These are phyloP conservation scores for Fusarium kyushuense DNA, from an alignment of 2,329 filamentous ascomycete species.

Conservation along the genomic window DNA sequence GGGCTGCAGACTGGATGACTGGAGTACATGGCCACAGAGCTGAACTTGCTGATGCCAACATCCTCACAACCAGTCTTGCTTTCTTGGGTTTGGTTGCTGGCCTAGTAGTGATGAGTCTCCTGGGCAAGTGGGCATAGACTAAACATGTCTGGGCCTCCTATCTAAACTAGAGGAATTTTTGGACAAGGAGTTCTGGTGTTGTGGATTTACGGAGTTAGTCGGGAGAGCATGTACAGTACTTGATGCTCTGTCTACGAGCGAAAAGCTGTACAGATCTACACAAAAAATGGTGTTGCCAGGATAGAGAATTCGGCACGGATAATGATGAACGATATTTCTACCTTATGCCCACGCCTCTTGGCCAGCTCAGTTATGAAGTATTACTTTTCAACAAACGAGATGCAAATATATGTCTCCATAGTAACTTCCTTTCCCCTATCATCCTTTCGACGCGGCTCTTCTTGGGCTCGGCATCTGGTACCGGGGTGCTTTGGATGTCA, in stretches of 20 bases:
- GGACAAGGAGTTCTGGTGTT: constrained; percentile 22
- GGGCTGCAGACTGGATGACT: constrained; percentile 78
- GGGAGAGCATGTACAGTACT: constrained; percentile 9
- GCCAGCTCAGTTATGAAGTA: background rate
- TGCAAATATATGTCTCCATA: background rate
- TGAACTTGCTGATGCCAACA: constrained; percentile 66
- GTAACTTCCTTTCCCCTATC: background rate
- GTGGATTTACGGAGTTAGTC: constrained; percentile 29
- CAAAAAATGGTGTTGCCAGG: constrained; percentile 16
- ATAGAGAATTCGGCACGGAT: constrained; percentile 14
- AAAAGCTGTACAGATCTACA: constrained; percentile 11
- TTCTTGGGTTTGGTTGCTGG: constrained; percentile 69
- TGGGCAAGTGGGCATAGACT: constrained; percentile 80
- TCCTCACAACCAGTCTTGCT: constrained; percentile 62
- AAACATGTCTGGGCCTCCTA: background rate
- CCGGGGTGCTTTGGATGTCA: constrained; percentile 25
- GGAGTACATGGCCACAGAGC: constrained; percentile 55
- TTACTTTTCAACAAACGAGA: background rate
- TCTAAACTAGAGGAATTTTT: background rate
- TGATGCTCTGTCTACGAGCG: constrained; percentile 7
- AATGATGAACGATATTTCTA: constrained; percentile 10
- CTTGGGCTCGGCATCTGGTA: constrained; percentile 13
- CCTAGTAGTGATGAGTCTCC: constrained; percentile 75
- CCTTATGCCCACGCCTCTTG: background rate
- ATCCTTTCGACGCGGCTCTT: background rate